phyloP scores from a whole-genome alignment of 2,329 filamentous ascomycete genomes.

The Sporothrix schenckii region DNA sequence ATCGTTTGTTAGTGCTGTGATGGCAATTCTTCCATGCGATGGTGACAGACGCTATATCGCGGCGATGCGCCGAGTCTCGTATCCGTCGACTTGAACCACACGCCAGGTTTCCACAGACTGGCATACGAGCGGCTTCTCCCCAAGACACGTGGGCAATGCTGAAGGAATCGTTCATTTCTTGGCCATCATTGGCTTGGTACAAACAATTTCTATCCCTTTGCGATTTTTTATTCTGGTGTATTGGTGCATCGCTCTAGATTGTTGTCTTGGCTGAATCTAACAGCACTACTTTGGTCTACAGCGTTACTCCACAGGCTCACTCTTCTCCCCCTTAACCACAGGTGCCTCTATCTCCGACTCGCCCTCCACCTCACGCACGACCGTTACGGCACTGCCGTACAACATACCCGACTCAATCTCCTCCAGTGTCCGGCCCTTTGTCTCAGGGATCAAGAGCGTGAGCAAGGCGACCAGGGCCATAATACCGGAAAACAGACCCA shows the following conservation, averaged over 20 bases:
- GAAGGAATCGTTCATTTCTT: background rate
- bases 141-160: background rate
- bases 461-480: slow-evolving; percentile 2
- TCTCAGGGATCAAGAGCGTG: background rate
- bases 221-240: background rate
- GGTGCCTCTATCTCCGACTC: background rate
- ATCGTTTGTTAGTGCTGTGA: background rate
- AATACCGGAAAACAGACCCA: slow-evolving; percentile 20
- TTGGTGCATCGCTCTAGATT: background rate
- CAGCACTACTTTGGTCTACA: background rate
- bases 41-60: background rate
- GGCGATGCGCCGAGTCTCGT: background rate
- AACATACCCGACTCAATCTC: background rate
- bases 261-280: background rate
- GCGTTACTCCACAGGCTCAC: background rate
- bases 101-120: background rate
- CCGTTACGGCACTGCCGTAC: background rate
- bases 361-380: background rate
- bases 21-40: background rate
- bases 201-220: background rate
- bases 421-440: background rate
- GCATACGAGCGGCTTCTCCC: background rate
- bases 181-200: background rate
- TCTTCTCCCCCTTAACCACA: background rate
- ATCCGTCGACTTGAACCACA: background rate